These are phyloP conservation scores for Ustilago tritici DNA, from an alignment of 1,284 basidiomycete genomes.

Conservation along the genomic window DNA sequence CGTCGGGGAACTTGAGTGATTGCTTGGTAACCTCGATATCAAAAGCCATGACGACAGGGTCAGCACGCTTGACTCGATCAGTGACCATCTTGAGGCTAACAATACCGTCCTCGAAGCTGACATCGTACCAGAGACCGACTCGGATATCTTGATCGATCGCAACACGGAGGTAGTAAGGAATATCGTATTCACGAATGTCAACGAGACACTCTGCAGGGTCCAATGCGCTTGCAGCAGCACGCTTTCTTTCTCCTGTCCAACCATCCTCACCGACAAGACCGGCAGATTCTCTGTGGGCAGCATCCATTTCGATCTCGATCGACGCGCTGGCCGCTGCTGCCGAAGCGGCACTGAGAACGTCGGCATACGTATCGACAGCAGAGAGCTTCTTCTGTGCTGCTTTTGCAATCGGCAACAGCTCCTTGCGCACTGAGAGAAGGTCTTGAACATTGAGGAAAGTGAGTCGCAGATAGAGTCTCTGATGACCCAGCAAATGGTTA, in stretches of 20 bases:
- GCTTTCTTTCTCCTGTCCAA: conserved; percentile 39
- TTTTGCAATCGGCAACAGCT: conserved; percentile 87
- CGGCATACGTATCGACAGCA: conserved; percentile 97
- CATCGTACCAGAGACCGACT: conserved; percentile 95
- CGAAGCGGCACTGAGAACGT: conserved; percentile 79
- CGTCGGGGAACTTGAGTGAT: conserved; percentile 97
- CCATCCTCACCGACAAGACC: conserved; percentile 69
- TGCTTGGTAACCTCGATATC: conserved; percentile 99
- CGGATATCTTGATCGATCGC: conserved; percentile 98
- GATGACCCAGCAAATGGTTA: conserved; percentile 94
- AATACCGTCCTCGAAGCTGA: conserved; percentile 82
- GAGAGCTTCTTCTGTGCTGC: conserved; percentile 92
- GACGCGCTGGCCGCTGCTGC: conserved; percentile 42
- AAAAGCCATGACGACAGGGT: conserved; percentile 98
- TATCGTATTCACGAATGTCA: conserved; percentile 95
- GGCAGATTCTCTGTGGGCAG: conserved; percentile 16
- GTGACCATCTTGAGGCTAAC: conserved; percentile 80
- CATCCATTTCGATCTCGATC: conserved; percentile 57
- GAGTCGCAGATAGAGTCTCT: conserved; percentile 86
- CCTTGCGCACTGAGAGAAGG: conserved; percentile 85
- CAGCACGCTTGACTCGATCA: conserved; percentile 95
- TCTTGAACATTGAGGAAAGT: conserved; percentile 93
- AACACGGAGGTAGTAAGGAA: conserved; percentile 96
- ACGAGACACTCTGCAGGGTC: conserved; percentile 91
- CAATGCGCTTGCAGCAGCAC: conserved; percentile 65